Evolutionary conservation across 2,329 filamentous ascomycete species (phyloP).

Genomic region (Botrytis tulipae): DNA sequence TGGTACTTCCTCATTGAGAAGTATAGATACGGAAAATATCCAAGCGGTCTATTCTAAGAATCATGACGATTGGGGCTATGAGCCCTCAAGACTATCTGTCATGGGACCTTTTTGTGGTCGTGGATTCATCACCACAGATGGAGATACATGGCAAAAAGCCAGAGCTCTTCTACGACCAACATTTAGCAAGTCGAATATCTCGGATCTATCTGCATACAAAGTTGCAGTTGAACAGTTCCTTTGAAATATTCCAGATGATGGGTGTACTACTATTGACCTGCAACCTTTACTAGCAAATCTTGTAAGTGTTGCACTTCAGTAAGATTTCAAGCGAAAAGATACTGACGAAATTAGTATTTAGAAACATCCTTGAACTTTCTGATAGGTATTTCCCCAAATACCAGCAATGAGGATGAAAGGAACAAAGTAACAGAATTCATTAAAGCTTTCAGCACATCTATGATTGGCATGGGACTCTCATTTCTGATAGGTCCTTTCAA

Average conservation of each 20-base stretch:
- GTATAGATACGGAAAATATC: slow-evolving; percentile 52
- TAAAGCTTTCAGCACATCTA: not conserved
- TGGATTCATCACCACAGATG: slow-evolving; percentile 23
- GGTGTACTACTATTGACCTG: not conserved
- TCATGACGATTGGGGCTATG: slow-evolving; percentile 52
- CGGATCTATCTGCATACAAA: slow-evolving; percentile 50
- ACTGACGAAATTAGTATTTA: not conserved
- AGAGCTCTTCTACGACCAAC: slow-evolving; percentile 49
- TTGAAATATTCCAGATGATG: not conserved
- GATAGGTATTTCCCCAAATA: not conserved
- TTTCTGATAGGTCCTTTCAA: not conserved
- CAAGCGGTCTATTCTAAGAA: slow-evolving; percentile 52
- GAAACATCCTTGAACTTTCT: not conserved
- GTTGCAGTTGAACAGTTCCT: not conserved
- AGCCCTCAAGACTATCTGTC: not conserved
- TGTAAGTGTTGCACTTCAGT: not conserved
- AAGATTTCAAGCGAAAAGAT: not conserved
- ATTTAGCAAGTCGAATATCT: slow-evolving; percentile 51
- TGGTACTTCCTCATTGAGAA: slow-evolving; percentile 43
- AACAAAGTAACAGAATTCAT: not conserved
- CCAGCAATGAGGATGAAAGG: not conserved
- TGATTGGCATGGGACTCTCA: not conserved
- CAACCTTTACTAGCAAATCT: not conserved
- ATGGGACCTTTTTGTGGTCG: slow-evolving; percentile 20
- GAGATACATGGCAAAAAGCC: slow-evolving; percentile 20